Evolutionary conservation across 306 rosid species (phyloP).

Genomic region (Rosa rugosa): DNA sequence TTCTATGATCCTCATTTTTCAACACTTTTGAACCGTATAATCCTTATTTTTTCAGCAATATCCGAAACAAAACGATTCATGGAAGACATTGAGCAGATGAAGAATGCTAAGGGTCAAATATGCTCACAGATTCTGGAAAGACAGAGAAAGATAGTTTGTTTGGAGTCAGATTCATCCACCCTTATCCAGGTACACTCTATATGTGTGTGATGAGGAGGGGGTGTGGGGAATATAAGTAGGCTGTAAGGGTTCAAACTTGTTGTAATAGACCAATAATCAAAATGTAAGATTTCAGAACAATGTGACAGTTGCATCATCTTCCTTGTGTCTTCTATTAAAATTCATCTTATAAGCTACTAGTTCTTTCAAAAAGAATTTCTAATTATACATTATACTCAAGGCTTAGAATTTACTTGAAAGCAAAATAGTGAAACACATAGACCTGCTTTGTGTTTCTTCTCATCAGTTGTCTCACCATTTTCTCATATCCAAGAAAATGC

Average conservation of each 20-base stretch:
- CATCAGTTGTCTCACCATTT: neutral
- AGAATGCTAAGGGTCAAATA: conserved; percentile 54
- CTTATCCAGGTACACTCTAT: conserved; percentile 59
- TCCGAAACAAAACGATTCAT: conserved; percentile 41
- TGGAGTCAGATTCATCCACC: conserved; percentile 62
- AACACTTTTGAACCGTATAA: neutral
- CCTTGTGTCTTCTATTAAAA: neutral
- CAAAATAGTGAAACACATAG: neutral
- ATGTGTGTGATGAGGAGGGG: neutral
- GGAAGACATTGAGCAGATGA: conserved; percentile 57
- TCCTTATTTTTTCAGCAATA: conserved; percentile 48
- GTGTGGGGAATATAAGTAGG: neutral
- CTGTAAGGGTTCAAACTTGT: neutral
- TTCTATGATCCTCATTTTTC: neutral
- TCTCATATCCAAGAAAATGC: neutral
- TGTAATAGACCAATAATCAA: neutral
- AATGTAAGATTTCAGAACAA: neutral
- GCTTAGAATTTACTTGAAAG: conserved; percentile 3
- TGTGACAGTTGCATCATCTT: conserved; percentile 9
- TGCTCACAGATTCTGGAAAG: conserved; percentile 72
- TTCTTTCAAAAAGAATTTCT: neutral
- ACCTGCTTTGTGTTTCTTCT: neutral
- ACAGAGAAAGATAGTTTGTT: conserved; percentile 49
- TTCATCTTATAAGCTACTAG: neutral
- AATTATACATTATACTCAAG: too few species aligned